A percentile compares a stretch with the other conserved stretches of the same genome.
These are phyloP conservation scores for Leonotis leonurus DNA, from an alignment of 257 asterid species.

Conservation along the genomic window DNA sequence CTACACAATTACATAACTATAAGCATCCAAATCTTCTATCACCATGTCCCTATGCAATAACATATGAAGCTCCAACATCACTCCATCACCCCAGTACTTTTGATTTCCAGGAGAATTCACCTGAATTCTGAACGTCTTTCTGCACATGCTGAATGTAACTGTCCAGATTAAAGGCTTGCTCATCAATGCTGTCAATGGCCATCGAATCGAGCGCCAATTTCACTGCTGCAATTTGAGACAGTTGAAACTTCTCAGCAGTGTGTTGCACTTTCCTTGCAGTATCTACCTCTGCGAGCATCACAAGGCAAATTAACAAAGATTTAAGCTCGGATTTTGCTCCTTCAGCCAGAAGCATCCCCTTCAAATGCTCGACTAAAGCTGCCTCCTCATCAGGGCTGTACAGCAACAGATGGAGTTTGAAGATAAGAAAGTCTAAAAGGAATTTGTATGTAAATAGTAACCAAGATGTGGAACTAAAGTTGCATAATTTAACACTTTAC, in stretches of 20 bases:
- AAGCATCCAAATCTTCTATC: too few species aligned
- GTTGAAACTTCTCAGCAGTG: conserved; percentile 53
- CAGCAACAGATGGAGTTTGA: not conserved
- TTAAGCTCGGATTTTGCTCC: conserved; percentile 77
- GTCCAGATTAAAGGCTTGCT: conserved; percentile 47
- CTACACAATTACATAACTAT: too few species aligned
- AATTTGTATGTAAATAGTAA: not conserved
- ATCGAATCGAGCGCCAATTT: conserved; percentile 58
- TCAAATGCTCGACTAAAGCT: conserved; percentile 82
- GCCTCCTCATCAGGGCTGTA: conserved; percentile 83
- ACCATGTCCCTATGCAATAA: not conserved
- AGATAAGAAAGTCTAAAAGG: conserved; percentile 1
- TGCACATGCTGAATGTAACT: conserved; percentile 39
- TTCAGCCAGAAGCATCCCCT: conserved; percentile 64
- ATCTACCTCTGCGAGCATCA: conserved; percentile 72
- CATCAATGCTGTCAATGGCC: conserved; percentile 38
- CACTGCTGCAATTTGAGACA: conserved; percentile 80
- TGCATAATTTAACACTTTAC: conserved; percentile 34
- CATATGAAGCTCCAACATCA: not conserved
- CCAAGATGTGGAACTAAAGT: not conserved
- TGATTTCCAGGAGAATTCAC: conserved; percentile 66
- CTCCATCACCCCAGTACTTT: conserved; percentile 41
- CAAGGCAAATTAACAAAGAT: conserved; percentile 53
- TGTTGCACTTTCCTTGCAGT: conserved; percentile 69
- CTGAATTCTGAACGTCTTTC: conserved; percentile 45